Base-by-base conservation (phyloP, 1,284 basidiomycete species). In the Trametes hirsuta region DNA sequence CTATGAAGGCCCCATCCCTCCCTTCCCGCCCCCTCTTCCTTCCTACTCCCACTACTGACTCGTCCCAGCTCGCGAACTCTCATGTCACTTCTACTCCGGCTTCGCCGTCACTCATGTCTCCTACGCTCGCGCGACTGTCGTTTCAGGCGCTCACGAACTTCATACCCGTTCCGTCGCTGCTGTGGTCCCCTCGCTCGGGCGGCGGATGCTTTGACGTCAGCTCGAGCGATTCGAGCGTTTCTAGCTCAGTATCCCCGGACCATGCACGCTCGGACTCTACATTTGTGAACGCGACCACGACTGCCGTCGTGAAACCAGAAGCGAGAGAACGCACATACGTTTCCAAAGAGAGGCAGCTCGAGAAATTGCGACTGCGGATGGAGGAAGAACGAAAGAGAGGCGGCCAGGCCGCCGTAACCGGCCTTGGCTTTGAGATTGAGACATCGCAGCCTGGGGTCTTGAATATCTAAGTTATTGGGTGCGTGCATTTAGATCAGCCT, bases 301-400 rank as follows among this genome's bases (percentile, higher is more conserved):
- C 53, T 47, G 48, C 62, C 41, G 47, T 50, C 36, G 48, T 52
- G 39, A 57, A 49, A 24, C 61, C 55, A 37, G 54, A 55, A 63
- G 35, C 66, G 50, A 64, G 58, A 64, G 73, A 69, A 64, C 67
- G 76, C 50, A 74, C 72, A 47, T 88, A 77, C 68, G 83, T 88
- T 49, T 79, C 85, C 21, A 86, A 82, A 68, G 81, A 86, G 67
- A 81, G 76, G 65, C 88, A 91, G 70, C 71, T 91, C 66, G 80
- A 82, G 68, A 85, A 81, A 72, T 74, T 91, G 66, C 79, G 77
- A 69, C 67, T 72, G 44, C 81, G 84, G 63, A 73, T 90, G 70
- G 77, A 80, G 64, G 70, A 75, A 46, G 77, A 79, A 70, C 72
- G 64, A 78, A 65, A 53, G 44, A 48, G 55, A 47, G 66, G 66